Percentiles rank a stretch among this genome's conserved stretches.
phyloP scores from a whole-genome alignment of 768 basidiomycete species.

The Panaeolus papilionaceus region DNA sequence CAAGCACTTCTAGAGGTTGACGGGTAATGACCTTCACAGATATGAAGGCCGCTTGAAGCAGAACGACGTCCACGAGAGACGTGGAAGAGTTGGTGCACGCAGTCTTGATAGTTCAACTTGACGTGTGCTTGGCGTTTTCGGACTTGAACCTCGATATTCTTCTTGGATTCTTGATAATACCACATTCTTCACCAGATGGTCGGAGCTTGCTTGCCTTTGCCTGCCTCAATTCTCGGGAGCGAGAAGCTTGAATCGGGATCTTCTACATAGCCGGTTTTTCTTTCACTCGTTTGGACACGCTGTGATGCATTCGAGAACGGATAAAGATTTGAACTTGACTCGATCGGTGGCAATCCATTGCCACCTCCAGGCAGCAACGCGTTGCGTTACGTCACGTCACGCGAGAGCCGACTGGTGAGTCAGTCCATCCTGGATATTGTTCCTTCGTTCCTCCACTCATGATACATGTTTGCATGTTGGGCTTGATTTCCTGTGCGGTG shows the following conservation, averaged over 20 bases:
- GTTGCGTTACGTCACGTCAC: slow-evolving; percentile 12
- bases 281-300: slow-evolving; percentile 10
- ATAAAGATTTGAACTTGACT: not conserved
- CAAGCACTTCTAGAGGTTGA: not conserved
- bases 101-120: slow-evolving; percentile 5
- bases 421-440: not conserved
- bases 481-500: not conserved
- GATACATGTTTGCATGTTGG: slow-evolving; percentile 1
- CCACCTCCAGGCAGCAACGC: slow-evolving; percentile 10
- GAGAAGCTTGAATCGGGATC: slow-evolving; percentile 5
- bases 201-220: slow-evolving; percentile 11
- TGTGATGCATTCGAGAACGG: slow-evolving; percentile 7
- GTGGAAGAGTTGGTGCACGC: not conserved
- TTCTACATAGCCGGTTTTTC: slow-evolving; percentile 4
- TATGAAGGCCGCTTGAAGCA: not conserved
- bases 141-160: not conserved
- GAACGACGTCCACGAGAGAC: not conserved
- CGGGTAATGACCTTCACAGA: not conserved
- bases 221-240: slow-evolving; percentile 12
- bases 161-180: slow-evolving; percentile 8
- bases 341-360: slow-evolving; percentile 4
- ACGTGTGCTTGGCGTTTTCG: slow-evolving; percentile 5
- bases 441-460: slow-evolving; percentile 9
- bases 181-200: slow-evolving; percentile 4
- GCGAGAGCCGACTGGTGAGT: not conserved